Conservation (phyloP, 169 alveolate genomes). For the Plasmodium gallinaceum region DNA sequence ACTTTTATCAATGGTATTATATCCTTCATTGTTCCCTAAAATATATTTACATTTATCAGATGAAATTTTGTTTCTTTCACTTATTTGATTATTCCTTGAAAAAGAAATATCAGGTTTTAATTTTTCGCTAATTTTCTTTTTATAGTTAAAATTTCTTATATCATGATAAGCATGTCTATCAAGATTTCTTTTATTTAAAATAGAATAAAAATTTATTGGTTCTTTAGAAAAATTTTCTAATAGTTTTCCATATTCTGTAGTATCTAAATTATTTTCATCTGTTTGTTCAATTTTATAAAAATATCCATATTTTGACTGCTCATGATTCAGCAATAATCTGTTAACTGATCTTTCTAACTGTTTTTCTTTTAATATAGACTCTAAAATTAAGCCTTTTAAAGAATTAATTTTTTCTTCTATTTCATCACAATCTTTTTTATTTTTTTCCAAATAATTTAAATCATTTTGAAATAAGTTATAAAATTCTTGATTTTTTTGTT, state of each 20-base stretch:
- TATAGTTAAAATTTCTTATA: constrained; percentile 65
- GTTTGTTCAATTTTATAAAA: constrained; percentile 60
- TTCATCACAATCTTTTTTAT: constrained; percentile 64
- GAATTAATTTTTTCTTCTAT: constrained; percentile 59
- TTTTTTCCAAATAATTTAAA: constrained; percentile 61
- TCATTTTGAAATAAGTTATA: constrained; percentile 53
- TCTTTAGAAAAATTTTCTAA: constrained; percentile 68
- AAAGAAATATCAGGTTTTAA: too few relatives aligned
- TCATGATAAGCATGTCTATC: constrained; percentile 73
- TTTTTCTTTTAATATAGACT: constrained; percentile 66
- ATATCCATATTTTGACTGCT: constrained; percentile 68
- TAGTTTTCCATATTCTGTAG: constrained; percentile 70
- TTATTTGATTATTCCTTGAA: constrained; percentile 38
- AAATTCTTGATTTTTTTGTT: constrained; percentile 45
- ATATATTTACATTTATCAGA: neutral
- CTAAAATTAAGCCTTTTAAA: constrained; percentile 51
- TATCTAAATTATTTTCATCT: constrained; percentile 61
- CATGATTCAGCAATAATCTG: constrained; percentile 61
- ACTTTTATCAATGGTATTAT: neutral
- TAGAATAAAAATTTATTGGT: constrained; percentile 53
- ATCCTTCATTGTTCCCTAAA: neutral
- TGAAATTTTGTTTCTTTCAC: too few relatives aligned
- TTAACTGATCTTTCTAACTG: constrained; percentile 71
- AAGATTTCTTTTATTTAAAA: constrained; percentile 61
- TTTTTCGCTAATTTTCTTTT: constrained; percentile 26